phyloP scores from a whole-genome alignment of 1,139 yeast genomes.

The Insectozyma bohioensis region DNA sequence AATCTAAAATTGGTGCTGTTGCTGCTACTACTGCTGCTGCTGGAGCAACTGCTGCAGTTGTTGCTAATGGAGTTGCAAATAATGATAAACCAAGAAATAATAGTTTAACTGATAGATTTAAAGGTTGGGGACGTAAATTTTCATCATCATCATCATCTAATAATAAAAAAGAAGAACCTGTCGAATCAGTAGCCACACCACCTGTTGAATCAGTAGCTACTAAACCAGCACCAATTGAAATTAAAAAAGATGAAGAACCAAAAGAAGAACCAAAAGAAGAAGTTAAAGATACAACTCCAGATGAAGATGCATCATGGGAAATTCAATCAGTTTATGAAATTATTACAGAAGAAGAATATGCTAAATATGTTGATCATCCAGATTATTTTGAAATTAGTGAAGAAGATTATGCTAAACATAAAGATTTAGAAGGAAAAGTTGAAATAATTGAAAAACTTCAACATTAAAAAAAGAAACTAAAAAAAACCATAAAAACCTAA shows the following conservation, averaged over 20 bases:
- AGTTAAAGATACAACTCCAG: conserved; percentile 6
- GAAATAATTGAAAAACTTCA: conserved; percentile 6
- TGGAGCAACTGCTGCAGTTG: conserved; percentile 2
- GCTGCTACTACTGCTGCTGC: conserved; percentile 13
- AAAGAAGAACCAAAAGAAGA: conserved; percentile 7
- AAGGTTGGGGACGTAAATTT: conserved; percentile 23
- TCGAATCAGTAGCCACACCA: conserved; percentile 4
- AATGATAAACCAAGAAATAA: conserved; percentile 15
- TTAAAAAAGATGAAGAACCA: conserved; percentile 6
- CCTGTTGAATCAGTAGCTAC: conserved; percentile 1
- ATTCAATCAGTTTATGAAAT: conserved; percentile 51
- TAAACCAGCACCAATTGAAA: conserved; percentile 1
- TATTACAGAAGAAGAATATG: conserved; percentile 48
- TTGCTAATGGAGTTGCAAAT: conserved; percentile 8
- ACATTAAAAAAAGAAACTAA: too few species aligned
- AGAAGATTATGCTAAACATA: conserved; percentile 34
- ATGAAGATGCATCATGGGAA: conserved; percentile 25
- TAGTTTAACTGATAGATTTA: conserved; percentile 23
- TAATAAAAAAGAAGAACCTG: conserved; percentile 1
- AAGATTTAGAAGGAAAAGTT: conserved; percentile 13
- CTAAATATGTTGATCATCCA: conserved; percentile 45
- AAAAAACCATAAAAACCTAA: neutral
- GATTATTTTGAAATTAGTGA: conserved; percentile 47
- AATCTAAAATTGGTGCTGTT: conserved; percentile 5
- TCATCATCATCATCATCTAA: conserved; percentile 10